A percentile compares a stretch with the other conserved stretches of the same genome.
Conservation (phyloP, 495 filamentous ascomycete species). For the Neurospora africana region DNA sequence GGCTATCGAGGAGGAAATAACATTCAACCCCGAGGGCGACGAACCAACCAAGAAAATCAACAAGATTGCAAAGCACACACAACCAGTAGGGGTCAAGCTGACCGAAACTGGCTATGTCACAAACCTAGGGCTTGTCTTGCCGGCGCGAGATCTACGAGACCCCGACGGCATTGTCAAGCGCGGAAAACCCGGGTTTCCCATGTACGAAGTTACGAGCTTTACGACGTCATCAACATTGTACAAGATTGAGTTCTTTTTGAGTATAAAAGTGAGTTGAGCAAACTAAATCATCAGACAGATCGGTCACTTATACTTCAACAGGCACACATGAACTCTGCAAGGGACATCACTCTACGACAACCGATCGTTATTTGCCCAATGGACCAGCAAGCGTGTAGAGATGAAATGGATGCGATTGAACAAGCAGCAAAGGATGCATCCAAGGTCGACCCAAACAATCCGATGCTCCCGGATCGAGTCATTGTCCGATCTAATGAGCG, state of each 20-base stretch:
- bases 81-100: slow-evolving; percentile 68
- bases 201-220: slow-evolving; percentile 80
- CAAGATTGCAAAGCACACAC: slow-evolving; percentile 71
- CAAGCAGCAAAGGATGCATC: slow-evolving; percentile 88
- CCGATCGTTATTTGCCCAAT: slow-evolving; percentile 94
- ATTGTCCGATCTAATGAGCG: slow-evolving; percentile 72
- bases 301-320: slow-evolving; percentile 29
- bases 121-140: slow-evolving; percentile 83
- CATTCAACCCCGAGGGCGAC: slow-evolving; percentile 96
- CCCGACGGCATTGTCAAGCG: slow-evolving; percentile 78
- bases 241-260: slow-evolving; percentile 95
- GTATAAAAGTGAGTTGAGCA: slow-evolving; percentile 63
- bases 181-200: slow-evolving; percentile 77
- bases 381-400: slow-evolving; percentile 90
- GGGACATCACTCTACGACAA: slow-evolving; percentile 83
- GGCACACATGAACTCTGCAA: slow-evolving; percentile 84
- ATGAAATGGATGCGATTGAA: slow-evolving; percentile 96
- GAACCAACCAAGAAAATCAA: slow-evolving; percentile 89
- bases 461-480: slow-evolving; percentile 69
- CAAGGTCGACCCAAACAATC: slow-evolving; percentile 76
- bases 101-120: slow-evolving; percentile 84
- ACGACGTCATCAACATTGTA: slow-evolving; percentile 91
- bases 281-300: not conserved
- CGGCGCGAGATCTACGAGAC: slow-evolving; percentile 81
- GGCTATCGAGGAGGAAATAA: slow-evolving; percentile 91